A percentile compares a stretch with the other conserved stretches of the same genome.
Conservation (phyloP, 495 filamentous ascomycete genomes). For the Margaritispora aquatica region DNA sequence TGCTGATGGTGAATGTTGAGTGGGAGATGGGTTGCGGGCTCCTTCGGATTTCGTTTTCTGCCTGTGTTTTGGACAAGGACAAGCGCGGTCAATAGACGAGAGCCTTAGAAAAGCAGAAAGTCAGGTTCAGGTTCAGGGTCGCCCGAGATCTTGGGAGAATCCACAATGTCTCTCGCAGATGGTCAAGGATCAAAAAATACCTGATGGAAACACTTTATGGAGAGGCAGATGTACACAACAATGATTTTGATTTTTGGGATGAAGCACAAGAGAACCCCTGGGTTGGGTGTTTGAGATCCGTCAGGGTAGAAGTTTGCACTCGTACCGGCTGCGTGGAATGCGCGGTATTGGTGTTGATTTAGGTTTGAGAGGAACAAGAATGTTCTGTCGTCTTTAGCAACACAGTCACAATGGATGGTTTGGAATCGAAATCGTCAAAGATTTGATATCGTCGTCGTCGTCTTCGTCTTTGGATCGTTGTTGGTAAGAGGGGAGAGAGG, state of each 20-base stretch:
- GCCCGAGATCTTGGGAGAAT: neutral
- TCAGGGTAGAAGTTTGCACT: constrained; percentile 5
- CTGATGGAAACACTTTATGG: neutral
- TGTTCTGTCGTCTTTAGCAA: constrained; percentile 6
- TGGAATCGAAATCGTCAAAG: neutral
- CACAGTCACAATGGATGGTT: neutral
- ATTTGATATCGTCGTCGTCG: constrained; percentile 13
- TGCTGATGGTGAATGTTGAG: neutral
- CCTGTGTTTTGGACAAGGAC: constrained; percentile 16
- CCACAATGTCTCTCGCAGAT: neutral
- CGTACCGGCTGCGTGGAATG: neutral
- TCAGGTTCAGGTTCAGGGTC: neutral
- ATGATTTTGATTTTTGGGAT: constrained; percentile 7
- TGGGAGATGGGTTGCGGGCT: constrained; percentile 8
- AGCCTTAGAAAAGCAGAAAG: constrained; percentile 7
- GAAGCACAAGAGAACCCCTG: constrained; percentile 6
- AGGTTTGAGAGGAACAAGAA: constrained; percentile 1
- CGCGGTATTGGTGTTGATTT: constrained; percentile 1
- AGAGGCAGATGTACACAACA: neutral
- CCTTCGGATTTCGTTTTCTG: constrained; percentile 6
- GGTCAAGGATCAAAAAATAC: neutral
- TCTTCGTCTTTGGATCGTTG: constrained; percentile 4
- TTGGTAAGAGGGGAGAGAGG: neutral
- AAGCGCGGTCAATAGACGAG: constrained; percentile 14
- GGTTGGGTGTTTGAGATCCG: constrained; percentile 14